These are phyloP conservation scores for Crucihimalaya himalaica DNA, from an alignment of 345 rosid species.

Conservation along the genomic window DNA sequence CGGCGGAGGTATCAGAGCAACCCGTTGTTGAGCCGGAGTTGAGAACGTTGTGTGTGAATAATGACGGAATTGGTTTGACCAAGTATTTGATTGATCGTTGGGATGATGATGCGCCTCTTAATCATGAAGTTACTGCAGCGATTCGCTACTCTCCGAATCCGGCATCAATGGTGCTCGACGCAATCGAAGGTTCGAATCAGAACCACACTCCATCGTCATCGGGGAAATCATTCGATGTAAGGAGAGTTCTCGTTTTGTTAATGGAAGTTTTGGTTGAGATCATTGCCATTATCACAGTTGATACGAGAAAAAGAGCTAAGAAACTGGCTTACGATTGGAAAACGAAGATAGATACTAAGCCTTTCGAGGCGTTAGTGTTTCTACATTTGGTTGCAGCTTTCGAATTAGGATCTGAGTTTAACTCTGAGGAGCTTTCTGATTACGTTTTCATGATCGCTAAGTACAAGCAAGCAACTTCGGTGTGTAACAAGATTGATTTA, in stretches of 20 bases:
- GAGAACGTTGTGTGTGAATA: conserved; percentile 56
- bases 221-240: conserved; percentile 26
- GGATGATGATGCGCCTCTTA: conserved; percentile 45
- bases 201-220: conserved; percentile 16
- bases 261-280: conserved; percentile 55
- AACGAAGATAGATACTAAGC: conserved; percentile 37
- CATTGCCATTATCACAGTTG: conserved; percentile 32
- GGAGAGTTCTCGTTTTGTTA: conserved; percentile 55
- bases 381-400: conserved; percentile 60
- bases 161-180: conserved; percentile 61
- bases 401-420: conserved; percentile 48
- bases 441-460: conserved; percentile 44
- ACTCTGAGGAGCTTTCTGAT: conserved; percentile 47
- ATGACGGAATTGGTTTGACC: conserved; percentile 62
- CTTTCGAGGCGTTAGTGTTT: conserved; percentile 47
- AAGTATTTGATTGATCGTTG: conserved; percentile 43
- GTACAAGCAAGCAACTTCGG: conserved; percentile 44
- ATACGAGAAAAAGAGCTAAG: conserved; percentile 60
- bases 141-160: conserved; percentile 51
- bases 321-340: conserved; percentile 64
- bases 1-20: neutral
- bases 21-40: conserved; percentile 47
- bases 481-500: conserved; percentile 58
- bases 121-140: conserved; percentile 48
- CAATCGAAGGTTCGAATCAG: conserved; percentile 50